These are phyloP conservation scores for Brettanomyces sp. DNA, from an alignment of 805 yeast species.

Conservation along the genomic window DNA sequence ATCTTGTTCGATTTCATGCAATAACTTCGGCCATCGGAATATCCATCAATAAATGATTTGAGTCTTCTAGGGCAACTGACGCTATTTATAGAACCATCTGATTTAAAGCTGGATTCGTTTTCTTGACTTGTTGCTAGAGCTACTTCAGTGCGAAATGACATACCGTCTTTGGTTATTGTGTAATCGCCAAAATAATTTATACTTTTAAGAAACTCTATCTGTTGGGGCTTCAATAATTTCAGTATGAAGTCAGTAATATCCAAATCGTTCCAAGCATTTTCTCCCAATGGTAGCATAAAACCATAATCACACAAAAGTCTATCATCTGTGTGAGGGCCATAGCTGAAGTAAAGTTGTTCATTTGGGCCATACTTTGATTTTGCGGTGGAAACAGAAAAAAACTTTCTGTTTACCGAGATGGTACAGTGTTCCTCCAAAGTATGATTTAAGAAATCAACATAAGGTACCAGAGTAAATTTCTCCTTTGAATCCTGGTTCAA, in stretches of 20 bases:
- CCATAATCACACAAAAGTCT: constrained; percentile 84
- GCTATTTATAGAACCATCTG: constrained; percentile 2
- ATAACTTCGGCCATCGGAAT: constrained; percentile 36
- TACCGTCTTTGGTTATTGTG: constrained; percentile 41
- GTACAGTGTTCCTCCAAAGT: constrained; percentile 40
- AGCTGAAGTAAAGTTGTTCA: constrained; percentile 63
- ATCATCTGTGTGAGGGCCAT: constrained; percentile 85
- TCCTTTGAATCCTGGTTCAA: constrained; percentile 37
- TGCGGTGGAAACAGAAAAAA: constrained; percentile 43
- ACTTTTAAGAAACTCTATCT: constrained; percentile 36
- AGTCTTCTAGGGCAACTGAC: constrained; percentile 24
- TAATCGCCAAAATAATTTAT: constrained; percentile 66
- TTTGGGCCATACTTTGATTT: constrained; percentile 19
- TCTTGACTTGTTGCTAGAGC: constrained; percentile 57
- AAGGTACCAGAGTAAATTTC: constrained; percentile 86
- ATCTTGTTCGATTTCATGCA: constrained; percentile 22
- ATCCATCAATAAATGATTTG: constrained; percentile 35
- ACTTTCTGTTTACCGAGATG: constrained; percentile 34
- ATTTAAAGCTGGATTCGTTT: constrained; percentile 3
- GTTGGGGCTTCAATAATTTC: constrained; percentile 26
- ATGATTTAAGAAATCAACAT: constrained; percentile 83
- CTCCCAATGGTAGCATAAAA: constrained; percentile 36
- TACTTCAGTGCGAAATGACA: constrained; percentile 68
- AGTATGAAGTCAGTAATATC: constrained; percentile 46
- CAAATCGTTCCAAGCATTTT: constrained; percentile 60